These are phyloP conservation scores for Trichoderma koningii DNA, from an alignment of 2,329 filamentous ascomycete genomes.

Conservation along the genomic window DNA sequence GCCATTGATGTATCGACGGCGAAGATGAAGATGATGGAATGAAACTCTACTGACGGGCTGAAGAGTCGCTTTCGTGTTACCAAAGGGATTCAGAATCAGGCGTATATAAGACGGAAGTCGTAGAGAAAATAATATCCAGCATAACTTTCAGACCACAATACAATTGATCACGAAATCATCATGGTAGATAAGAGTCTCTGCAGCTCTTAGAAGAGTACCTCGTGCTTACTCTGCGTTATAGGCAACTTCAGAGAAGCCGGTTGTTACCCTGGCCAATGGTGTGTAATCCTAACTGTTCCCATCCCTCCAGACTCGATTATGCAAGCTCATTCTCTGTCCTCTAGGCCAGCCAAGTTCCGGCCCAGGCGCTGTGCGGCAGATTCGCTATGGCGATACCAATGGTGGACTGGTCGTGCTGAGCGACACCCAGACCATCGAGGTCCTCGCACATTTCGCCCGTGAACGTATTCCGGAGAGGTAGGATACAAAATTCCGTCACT, in stretches of 20 bases:
- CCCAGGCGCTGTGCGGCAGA: conserved; percentile 8
- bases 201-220: background rate
- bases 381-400: conserved; percentile 14
- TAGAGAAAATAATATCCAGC: too few relatives aligned
- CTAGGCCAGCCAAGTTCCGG: conserved; percentile 17
- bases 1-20: background rate
- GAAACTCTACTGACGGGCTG: background rate
- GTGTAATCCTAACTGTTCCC: background rate
- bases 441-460: conserved; percentile 18
- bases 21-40: conserved; percentile 1
- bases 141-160: too few relatives aligned
- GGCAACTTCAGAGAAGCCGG: background rate
- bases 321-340: background rate
- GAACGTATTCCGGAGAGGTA: conserved; percentile 20
- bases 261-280: conserved; percentile 16
- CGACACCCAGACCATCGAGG: conserved; percentile 19
- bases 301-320: background rate
- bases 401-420: conserved; percentile 18
- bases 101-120: too few relatives aligned
- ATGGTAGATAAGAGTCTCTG: background rate
- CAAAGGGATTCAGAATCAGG: background rate
- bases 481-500: background rate
- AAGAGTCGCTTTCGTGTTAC: background rate
- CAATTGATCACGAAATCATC: background rate
- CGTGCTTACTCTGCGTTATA: background rate